A percentile compares a stretch with the other conserved stretches of the same genome.
Evolutionary conservation across 495 filamentous ascomycete species (phyloP).

Genomic region (Neurospora sp.): DNA sequence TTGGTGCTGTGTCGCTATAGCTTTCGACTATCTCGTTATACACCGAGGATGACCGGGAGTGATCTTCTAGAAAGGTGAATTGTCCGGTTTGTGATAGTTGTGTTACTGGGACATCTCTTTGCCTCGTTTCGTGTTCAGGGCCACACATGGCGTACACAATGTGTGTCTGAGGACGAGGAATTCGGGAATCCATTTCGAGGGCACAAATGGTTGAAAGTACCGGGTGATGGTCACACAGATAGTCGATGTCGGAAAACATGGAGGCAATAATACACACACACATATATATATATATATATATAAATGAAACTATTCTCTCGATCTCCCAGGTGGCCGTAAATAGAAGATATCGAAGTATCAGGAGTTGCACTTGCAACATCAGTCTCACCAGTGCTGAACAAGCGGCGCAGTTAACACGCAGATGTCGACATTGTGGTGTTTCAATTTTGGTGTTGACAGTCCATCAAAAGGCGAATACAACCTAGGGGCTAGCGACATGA

Average conservation of each 20-base stretch:
- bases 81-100: not conserved
- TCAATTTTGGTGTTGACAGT: not conserved
- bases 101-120: not conserved
- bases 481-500: not conserved
- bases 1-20: not conserved
- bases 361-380: not conserved
- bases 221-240: not conserved
- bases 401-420: not conserved
- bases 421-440: not conserved
- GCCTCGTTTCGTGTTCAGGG: not conserved
- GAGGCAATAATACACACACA: not conserved
- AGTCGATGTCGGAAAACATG: not conserved
- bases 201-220: not conserved
- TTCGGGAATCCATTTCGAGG: not conserved
- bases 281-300: not conserved
- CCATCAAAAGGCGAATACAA: not conserved
- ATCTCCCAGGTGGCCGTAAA: not conserved
- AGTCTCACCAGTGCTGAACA: not conserved
- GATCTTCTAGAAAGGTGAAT: not conserved
- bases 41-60: not conserved
- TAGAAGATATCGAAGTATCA: not conserved
- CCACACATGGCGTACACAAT: not conserved
- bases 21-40: not conserved
- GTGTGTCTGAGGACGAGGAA: not conserved
- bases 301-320: not conserved